Conservation (phyloP, 306 rosid genomes). For the Vicia sativa region DNA sequence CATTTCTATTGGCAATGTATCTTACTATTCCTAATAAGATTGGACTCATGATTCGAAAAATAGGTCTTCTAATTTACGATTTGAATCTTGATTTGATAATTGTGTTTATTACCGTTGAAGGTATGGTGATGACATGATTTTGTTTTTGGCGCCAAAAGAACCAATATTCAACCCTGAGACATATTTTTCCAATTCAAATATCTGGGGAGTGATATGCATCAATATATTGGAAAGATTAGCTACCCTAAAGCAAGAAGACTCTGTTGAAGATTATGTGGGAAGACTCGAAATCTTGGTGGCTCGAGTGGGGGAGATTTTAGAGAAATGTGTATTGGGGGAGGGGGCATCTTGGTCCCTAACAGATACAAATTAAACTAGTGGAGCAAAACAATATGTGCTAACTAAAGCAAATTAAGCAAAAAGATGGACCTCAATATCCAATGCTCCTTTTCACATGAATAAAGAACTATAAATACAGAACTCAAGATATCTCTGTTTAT, state of each 20-base stretch:
- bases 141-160: not conserved
- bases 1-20: too few relatives aligned
- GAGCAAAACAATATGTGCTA: conserved; percentile 11
- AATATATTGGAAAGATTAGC: not conserved
- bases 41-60: too few relatives aligned
- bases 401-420: conserved; percentile 12
- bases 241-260: conserved; percentile 3
- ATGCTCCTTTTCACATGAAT: conserved; percentile 13
- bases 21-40: too few relatives aligned
- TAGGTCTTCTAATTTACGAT: too few relatives aligned
- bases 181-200: not conserved
- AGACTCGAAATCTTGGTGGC: too few relatives aligned
- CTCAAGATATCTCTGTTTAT: conserved; percentile 29
- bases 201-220: not conserved
- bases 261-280: not conserved
- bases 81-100: too few relatives aligned
- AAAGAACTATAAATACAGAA: conserved; percentile 17
- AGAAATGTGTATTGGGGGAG: too few relatives aligned
- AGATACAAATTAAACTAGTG: conserved; percentile 15
- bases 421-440: conserved; percentile 30
- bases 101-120: conserved; percentile 1
- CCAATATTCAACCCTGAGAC: not conserved
- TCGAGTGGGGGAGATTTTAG: not conserved
- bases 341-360: not conserved
- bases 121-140: not conserved